phyloP scores from a whole-genome alignment of 306 rosid species.

The Boehmeria nivea region DNA sequence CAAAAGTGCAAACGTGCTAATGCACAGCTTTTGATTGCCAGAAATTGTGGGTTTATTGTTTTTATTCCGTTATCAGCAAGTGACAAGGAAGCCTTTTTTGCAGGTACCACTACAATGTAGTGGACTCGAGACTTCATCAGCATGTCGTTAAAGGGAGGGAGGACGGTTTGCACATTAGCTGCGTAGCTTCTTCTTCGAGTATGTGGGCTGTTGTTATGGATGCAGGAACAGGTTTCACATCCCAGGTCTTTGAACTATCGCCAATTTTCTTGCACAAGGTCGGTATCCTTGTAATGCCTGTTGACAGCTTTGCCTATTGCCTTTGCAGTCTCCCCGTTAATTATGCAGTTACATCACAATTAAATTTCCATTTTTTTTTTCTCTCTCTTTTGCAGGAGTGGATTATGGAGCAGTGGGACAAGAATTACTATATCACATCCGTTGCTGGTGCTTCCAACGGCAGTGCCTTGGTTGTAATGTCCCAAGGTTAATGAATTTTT shows the following conservation, averaged over 20 bases:
- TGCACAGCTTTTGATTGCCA: background rate
- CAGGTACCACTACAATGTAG: slow-evolving; percentile 37
- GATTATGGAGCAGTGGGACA: slow-evolving; percentile 48
- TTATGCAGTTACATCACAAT: background rate
- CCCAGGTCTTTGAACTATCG: slow-evolving; percentile 38
- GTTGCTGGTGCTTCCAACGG: slow-evolving; percentile 37
- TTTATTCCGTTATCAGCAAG: background rate
- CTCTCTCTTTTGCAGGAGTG: slow-evolving; percentile 30
- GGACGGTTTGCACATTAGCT: slow-evolving; percentile 30
- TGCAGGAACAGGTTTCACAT: slow-evolving; percentile 36
- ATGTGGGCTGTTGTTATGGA: slow-evolving; percentile 43
- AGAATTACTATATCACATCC: slow-evolving; percentile 41
- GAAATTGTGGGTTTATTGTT: slow-evolving; percentile 2
- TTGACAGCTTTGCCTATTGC: no score
- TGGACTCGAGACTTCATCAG: slow-evolving; percentile 29
- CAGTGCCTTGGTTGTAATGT: slow-evolving; percentile 42
- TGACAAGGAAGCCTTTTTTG: slow-evolving; percentile 7
- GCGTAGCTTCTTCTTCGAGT: slow-evolving; percentile 27
- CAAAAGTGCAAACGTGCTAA: background rate
- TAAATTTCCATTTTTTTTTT: background rate
- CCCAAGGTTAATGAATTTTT: slow-evolving; percentile 27
- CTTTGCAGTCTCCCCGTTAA: background rate
- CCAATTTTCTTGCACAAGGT: slow-evolving; percentile 41
- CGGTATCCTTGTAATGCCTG: no score
- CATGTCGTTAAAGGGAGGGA: slow-evolving; percentile 37